Percentiles rank a stretch among this genome's conserved stretches.
Conservation (phyloP, 495 filamentous ascomycete genomes). For the Barbatosphaeria neglecta region DNA sequence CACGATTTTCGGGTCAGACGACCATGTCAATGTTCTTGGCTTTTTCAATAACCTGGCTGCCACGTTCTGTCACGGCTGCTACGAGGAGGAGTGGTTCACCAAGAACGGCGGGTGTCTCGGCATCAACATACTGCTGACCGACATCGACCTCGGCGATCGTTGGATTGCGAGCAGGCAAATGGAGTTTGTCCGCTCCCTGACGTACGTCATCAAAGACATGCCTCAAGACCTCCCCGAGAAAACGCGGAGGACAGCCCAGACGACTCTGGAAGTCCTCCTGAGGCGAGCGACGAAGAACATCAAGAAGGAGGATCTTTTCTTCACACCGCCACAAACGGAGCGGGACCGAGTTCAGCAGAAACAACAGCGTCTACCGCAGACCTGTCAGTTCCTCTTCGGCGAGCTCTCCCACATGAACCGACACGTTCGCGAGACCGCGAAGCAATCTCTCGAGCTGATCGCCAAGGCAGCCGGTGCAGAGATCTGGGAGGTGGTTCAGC, state of each 20-base stretch:
- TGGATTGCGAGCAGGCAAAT: slow-evolving; percentile 74
- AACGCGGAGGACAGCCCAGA: slow-evolving; percentile 68
- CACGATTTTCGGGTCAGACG: slow-evolving; percentile 64
- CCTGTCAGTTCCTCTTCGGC: slow-evolving; percentile 71
- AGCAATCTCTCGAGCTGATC: slow-evolving; percentile 68
- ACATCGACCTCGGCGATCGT: slow-evolving; percentile 66
- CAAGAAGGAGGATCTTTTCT: slow-evolving; percentile 66
- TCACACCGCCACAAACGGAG: slow-evolving; percentile 19
- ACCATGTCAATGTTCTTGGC: slow-evolving; percentile 56
- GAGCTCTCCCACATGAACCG: slow-evolving; percentile 92
- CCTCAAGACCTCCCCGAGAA: slow-evolving; percentile 80
- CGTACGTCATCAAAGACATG: slow-evolving; percentile 97
- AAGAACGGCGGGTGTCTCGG: slow-evolving; percentile 87
- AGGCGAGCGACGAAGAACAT: slow-evolving; percentile 59
- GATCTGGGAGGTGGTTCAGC: slow-evolving; percentile 72
- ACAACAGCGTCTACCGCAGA: slow-evolving; percentile 47
- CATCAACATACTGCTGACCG: slow-evolving; percentile 69
- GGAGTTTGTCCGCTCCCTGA: slow-evolving; percentile 73
- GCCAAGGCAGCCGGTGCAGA: slow-evolving; percentile 63
- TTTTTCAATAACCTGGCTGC: slow-evolving; percentile 75
- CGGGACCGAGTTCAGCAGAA: slow-evolving; percentile 22
- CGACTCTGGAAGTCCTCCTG: slow-evolving; percentile 68
- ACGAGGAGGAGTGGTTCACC: slow-evolving; percentile 95
- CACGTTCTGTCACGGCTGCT: slow-evolving; percentile 84
- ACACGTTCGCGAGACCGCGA: slow-evolving; percentile 77